Percentiles rank a stretch among this genome's conserved stretches.
These are phyloP conservation scores for Beta macrorhiza DNA, from an alignment of 179 eudicot genomes.

Conservation along the genomic window DNA sequence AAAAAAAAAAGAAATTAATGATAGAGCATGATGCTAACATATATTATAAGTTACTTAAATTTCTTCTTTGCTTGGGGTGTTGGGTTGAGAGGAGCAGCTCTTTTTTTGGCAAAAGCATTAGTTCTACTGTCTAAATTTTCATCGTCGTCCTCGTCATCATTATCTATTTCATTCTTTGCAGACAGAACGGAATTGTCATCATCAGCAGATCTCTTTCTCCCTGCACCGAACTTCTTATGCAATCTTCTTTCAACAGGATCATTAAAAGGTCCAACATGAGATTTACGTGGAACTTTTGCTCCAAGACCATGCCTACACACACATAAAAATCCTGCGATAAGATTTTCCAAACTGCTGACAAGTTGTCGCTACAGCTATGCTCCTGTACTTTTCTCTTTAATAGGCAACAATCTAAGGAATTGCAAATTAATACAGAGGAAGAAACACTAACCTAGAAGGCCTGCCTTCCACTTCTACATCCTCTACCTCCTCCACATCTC, in stretches of 20 bases:
- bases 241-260: slow-evolving; percentile 60
- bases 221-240: slow-evolving; percentile 44
- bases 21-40: no score
- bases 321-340: not conserved
- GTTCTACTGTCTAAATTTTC: slow-evolving; percentile 65
- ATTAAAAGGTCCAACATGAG: slow-evolving; percentile 34
- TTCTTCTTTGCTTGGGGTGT: slow-evolving; percentile 45
- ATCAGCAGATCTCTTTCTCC: slow-evolving; percentile 41
- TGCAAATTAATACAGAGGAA: not conserved
- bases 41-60: slow-evolving; percentile 8
- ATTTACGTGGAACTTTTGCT: slow-evolving; percentile 54
- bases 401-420: not conserved
- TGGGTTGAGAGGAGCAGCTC: slow-evolving; percentile 31
- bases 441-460: slow-evolving; percentile 29
- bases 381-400: not conserved
- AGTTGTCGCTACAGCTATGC: not conserved
- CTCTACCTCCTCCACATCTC: slow-evolving; percentile 29
- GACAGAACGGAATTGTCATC: slow-evolving; percentile 36
- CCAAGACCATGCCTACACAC: slow-evolving; percentile 75
- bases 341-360: not conserved
- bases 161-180: slow-evolving; percentile 31
- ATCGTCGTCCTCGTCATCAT: slow-evolving; percentile 45
- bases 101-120: slow-evolving; percentile 56
- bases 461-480: slow-evolving; percentile 29
- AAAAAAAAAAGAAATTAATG: not conserved